Evolutionary conservation across 192 early-diverging fungal species (phyloP).

Genomic region (Funneliformis mosseae): DNA sequence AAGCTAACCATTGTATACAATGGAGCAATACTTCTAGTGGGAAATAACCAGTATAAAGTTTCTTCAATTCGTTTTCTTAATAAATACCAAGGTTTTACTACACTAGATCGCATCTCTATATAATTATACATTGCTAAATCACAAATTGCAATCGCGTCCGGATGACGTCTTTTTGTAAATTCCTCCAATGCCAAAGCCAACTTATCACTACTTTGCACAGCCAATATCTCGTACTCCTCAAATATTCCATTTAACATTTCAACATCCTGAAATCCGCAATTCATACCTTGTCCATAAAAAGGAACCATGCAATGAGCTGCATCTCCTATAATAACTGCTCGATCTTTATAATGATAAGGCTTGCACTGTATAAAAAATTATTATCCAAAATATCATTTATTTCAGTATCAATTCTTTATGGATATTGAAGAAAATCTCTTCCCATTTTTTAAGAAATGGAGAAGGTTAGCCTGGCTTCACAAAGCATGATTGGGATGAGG

Average conservation of each 20-base stretch:
- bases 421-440: not conserved
- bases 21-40: conserved; percentile 68
- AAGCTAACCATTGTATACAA: conserved; percentile 98
- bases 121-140: conserved; percentile 95
- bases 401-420: not conserved
- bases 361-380: conserved; percentile 41
- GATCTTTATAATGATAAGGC: conserved; percentile 84
- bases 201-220: conserved; percentile 48
- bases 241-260: conserved; percentile 64
- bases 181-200: conserved; percentile 62
- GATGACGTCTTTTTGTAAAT: conserved; percentile 69
- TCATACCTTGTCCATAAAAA: conserved; percentile 98
- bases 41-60: conserved; percentile 72
- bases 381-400: not conserved
- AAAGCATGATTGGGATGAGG: no score
- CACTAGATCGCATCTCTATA: conserved; percentile 88
- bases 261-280: conserved; percentile 97
- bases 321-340: conserved; percentile 85
- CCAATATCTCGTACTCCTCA: conserved; percentile 52
- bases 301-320: conserved; percentile 99
- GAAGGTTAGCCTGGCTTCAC: no score
- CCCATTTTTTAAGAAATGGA: not conserved
- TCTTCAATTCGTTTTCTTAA: conserved; percentile 81
- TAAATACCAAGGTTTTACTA: conserved; percentile 73
- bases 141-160: conserved; percentile 85